Base-by-base conservation (phyloP, 441 rosid genomes). In the Populus hybrid region DNA sequence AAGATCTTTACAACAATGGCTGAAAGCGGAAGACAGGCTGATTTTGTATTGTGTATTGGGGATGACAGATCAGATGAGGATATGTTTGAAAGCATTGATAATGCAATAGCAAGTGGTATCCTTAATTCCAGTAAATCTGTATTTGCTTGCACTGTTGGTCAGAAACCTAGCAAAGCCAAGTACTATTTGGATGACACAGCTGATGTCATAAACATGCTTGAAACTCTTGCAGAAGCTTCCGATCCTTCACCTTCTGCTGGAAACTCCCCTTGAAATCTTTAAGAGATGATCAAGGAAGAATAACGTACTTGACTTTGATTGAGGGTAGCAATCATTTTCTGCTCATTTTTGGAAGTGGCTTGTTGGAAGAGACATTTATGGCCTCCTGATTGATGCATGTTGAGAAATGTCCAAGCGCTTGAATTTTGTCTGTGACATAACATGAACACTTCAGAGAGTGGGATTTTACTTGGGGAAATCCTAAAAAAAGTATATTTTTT, bases 141-240 rank as follows among this genome's bases (percentile, higher is more conserved):
- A 16, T 90, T 87, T 73, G 92, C 95, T 26, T 93, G 97, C 89
- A 93, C 97, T 2, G 98, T 95, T 32, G 97, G 94, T 16, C 99
- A 95, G 84, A 93, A 95, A 84, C 99, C 99, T 64, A 95, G 99
- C 87, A 95, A 95, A 85, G 99, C 98, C 73, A 95, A 89, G 83
- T 95, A 93, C 84, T 95, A 93, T 79, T 73, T 95, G 86, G 99
- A 95, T 26, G 99, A 95, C 74, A 77, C 95, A n/a, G 36, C 73
- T 36, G 95, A 89, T 5, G 93, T 91, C 20, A 78, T 91, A 69
- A 79, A 36, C 76, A 88, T 88, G 92, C 95, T 91, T 9, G 83
- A 82, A 28, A 87, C 89, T 8, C 92, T 91, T 8, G 90, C 93
- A 1, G 91, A 88, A 69, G 93, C 90, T 57, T 91, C 95, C 23